phyloP scores from a whole-genome alignment of 2,329 filamentous ascomycete genomes.

The Pyrenophora teres region DNA sequence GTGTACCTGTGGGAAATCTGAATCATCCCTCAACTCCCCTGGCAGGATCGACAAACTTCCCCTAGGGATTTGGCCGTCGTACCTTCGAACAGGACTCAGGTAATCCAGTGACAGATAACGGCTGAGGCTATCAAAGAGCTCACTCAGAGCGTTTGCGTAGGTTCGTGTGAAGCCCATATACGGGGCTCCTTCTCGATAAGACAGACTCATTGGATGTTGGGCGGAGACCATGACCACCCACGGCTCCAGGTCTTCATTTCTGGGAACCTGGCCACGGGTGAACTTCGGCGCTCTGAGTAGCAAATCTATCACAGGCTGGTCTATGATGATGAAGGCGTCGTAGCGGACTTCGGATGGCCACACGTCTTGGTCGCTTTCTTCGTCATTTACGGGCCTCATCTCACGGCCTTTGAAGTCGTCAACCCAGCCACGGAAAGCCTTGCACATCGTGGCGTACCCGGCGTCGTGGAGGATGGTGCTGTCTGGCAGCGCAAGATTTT shows the following conservation, averaged over 20 bases:
- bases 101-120: background rate
- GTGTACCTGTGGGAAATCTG: background rate
- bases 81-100: background rate
- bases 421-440: background rate
- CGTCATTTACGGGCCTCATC: too few relatives aligned
- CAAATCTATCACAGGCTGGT: background rate
- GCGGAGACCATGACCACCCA: background rate
- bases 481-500: background rate
- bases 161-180: constrained; percentile 1
- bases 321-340: background rate
- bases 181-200: background rate
- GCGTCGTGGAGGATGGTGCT: background rate
- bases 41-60: background rate
- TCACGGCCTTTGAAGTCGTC: background rate
- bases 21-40: background rate
- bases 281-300: background rate
- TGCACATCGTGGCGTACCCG: background rate
- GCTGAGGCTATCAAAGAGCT: background rate
- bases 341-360: background rate
- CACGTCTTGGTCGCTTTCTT: background rate
- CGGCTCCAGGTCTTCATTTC: background rate
- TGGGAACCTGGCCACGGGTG: too few relatives aligned
- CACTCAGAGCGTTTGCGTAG: background rate
- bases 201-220: background rate
- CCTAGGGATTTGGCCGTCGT: background rate